phyloP scores from a whole-genome alignment of 345 rosid species.

The Aquilaria yunnanensis region DNA sequence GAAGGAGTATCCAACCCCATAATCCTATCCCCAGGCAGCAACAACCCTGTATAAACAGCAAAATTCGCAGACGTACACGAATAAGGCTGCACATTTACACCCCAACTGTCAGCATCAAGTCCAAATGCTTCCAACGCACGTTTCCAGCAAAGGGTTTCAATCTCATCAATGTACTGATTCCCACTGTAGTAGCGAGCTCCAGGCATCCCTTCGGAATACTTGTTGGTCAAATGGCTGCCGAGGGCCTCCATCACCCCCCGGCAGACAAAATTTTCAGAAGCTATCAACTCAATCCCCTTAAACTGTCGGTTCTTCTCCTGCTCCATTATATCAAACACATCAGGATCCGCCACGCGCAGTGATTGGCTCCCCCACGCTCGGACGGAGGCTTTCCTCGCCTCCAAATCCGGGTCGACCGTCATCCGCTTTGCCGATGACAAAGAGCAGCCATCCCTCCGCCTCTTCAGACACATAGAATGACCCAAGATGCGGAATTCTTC shows the following conservation, averaged over 20 bases:
- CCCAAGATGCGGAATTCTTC: conserved; percentile 63
- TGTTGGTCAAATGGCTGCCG: conserved; percentile 71
- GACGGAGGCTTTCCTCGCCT: conserved; percentile 25
- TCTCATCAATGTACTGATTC: conserved; percentile 65
- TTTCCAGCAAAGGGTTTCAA: conserved; percentile 57
- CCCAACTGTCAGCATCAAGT: conserved; percentile 54
- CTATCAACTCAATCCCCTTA: conserved; percentile 66
- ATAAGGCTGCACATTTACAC: conserved; percentile 82
- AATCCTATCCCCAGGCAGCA: conserved; percentile 62
- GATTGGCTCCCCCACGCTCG: conserved; percentile 53
- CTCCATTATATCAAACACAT: conserved; percentile 48
- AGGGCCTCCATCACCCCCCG: conserved; percentile 75
- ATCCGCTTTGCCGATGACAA: conserved; percentile 20
- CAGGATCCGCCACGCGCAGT: conserved; percentile 49
- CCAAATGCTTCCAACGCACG: conserved; percentile 67
- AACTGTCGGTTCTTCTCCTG: conserved; percentile 58
- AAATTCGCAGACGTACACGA: conserved; percentile 80
- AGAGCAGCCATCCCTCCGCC: conserved; percentile 28
- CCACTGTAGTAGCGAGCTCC: conserved; percentile 72
- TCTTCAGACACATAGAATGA: conserved; percentile 52
- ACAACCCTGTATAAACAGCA: conserved; percentile 56
- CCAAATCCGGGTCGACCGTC: conserved; percentile 23
- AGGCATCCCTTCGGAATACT: conserved; percentile 72
- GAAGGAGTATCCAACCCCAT: conserved; percentile 78
- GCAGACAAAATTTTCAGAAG: conserved; percentile 77